Conservation (phyloP, 441 rosid species). For the Adansonia rubrostipa region DNA sequence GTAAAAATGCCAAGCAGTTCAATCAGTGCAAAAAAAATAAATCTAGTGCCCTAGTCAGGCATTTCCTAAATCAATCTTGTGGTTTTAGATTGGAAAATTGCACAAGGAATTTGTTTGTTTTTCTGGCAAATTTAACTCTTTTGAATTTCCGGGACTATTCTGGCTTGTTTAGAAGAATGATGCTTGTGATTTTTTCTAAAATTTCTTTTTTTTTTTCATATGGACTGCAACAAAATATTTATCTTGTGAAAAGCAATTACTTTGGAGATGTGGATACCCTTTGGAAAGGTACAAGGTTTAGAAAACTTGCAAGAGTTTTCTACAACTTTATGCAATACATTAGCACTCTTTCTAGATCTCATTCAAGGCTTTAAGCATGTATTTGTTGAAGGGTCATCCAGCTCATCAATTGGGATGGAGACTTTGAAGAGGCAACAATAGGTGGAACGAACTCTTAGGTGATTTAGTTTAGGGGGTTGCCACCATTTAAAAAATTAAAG, state of each 20-base stretch:
- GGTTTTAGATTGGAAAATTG: neutral
- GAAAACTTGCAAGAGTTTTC: neutral
- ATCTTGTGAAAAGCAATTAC: neutral
- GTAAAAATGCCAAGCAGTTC: slow-evolving; percentile 5
- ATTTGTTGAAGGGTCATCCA: neutral
- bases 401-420: neutral
- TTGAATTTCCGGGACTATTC: neutral
- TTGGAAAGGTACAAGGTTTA: neutral
- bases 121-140: neutral
- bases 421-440: neutral
- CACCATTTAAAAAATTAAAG: neutral
- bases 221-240: neutral
- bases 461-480: neutral
- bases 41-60: neutral
- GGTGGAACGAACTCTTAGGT: neutral
- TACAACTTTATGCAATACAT: neutral
- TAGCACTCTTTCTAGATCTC: neutral
- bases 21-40: neutral
- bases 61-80: neutral
- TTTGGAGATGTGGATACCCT: neutral
- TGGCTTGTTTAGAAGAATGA: slow-evolving; percentile 7
- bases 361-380: neutral
- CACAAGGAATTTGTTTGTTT: neutral
- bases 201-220: neutral
- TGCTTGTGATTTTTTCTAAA: neutral